Evolutionary conservation across 2,329 filamentous ascomycete genomes (phyloP), one percentile per base, ranked within the genome.

Genomic region (Zasmidium angulare): DNA sequence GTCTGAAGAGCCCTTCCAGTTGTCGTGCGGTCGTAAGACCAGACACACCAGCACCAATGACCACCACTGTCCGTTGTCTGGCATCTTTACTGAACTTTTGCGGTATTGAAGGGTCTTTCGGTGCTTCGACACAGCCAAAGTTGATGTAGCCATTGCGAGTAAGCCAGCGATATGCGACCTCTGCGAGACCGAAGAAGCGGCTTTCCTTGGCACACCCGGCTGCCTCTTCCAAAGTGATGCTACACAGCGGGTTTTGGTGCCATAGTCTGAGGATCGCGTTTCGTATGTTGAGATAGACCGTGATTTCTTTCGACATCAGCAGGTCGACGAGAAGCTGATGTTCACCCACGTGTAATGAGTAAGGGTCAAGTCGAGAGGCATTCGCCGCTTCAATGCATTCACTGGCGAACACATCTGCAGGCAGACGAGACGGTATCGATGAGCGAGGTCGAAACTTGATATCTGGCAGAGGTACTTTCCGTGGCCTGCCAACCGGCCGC

Each of bases 41-140:
- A 48, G 95, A 89, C 79, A 99, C 90, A n/a, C 95, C 95, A 57
- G 93, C 95, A 46, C 95, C 95, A 61, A 99, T 86, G 10, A 99
- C 85, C 40, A 91, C 88, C 56, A 99, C 84, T 0, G 88, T 95
- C 71, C 88, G 91, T 65, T 85, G 82, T 66, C 81, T 84, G 70
- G 77, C 78, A 36, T 72, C 74, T 43, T 66, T 69, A 65, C 66
- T 71, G 63, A 67, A 74, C 65, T 70, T 77, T 40, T 65, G 60
- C 2, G 62, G 67, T 24, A 61, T 31, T 4, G 59, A 55, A 1
- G 63, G 63, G 53, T 69, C 67, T 53, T 60, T 64, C 36, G 85
- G 84, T n/a, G 92, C 78, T 69, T 92, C 86, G 2, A 95, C 84
- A 73, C 95, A 98, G 17, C 96, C 95, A 73, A 92, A 97, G 74